Base-by-base conservation (phyloP, 495 filamentous ascomycete genomes). In the Talaromyces thailandensis region DNA sequence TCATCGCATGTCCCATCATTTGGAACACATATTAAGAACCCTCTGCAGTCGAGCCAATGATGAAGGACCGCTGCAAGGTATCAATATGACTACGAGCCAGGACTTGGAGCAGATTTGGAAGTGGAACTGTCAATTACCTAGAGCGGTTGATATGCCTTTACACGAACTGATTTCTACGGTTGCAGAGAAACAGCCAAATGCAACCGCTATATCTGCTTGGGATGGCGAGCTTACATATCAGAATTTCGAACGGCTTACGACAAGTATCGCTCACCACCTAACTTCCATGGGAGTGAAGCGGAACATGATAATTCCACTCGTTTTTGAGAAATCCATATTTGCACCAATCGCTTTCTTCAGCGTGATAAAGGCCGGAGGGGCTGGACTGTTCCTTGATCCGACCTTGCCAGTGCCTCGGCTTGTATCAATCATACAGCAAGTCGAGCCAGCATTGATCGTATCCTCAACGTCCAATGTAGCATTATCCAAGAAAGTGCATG, bases 301-400 rank as follows among this genome's bases (percentile, higher is more conserved):
- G 8, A 48, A 48, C 4, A 18, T 18, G n/a, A 21, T 48, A 0
- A 67, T 75, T 12, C 67, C 67, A 6, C 62, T 75, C 0, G 69
- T 67, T 31, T 70, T 74, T 28, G 61, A 64, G 9, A 72, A 70
- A 40, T 73, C 69, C 0, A 21, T 48, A 48, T 81, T 73, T 69
- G 71, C 72, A 24, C 70, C 76, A 25, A 69, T 82, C 12, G 70
- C 73, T 6, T 79, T 81, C 67, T 67, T 83, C 4, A 76, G 64
- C n/a, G 62, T 81, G 45, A 66, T 80, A 64, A 81, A 80, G 62
- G 72, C 74, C 3, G 80, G 80, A 12, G 77, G 67, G 8, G 79
- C 74, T 14, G 80, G 65, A 60, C 70, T 80, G 11, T 68, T 72
- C 4, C 62, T 83, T 0, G 79, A 81, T 60, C 67, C 74, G 5